Evolutionary conservation across 2,329 filamentous ascomycete species (phyloP).

Genomic region (Elsinoe arachidis): DNA sequence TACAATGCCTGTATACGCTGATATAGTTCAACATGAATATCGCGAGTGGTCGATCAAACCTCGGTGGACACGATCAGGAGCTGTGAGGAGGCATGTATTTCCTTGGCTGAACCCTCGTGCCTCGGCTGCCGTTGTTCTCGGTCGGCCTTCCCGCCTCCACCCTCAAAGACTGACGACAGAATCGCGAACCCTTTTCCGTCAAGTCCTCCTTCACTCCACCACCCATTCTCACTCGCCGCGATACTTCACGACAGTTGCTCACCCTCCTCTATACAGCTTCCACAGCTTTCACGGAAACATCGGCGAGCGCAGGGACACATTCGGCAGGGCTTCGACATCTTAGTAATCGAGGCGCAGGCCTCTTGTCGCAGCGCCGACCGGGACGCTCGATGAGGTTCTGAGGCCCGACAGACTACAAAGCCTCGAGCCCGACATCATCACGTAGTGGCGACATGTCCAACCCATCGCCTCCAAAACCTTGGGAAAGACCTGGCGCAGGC

Average conservation of each 20-base stretch:
- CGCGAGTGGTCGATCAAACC: not conserved
- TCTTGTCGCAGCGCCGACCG: not conserved
- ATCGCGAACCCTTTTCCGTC: constrained; percentile 5
- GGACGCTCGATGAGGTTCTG: not conserved
- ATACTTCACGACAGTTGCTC: not conserved
- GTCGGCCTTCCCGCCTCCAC: constrained; percentile 7
- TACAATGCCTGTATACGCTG: too few species aligned
- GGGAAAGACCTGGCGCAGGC: constrained; percentile 66
- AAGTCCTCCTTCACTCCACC: not conserved
- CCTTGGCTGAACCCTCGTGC: constrained; percentile 5
- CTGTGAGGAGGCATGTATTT: not conserved
- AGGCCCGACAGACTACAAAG: not conserved
- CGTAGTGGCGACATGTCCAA: constrained; percentile 12
- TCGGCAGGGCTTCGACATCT: not conserved
- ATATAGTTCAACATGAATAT: not conserved
- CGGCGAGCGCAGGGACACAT: too few species aligned
- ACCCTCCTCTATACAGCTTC: too few species aligned
- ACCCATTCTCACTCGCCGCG: not conserved
- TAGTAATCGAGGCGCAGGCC: not conserved
- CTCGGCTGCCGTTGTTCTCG: constrained; percentile 5
- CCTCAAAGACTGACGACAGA: constrained; percentile 11
- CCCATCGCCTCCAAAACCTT: constrained; percentile 85
- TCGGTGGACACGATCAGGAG: not conserved
- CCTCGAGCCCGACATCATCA: not conserved
- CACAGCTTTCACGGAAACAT: too few species aligned